Evolutionary conservation across 2,329 filamentous ascomycete species (phyloP).

Genomic region (Peltaster fructicola): DNA sequence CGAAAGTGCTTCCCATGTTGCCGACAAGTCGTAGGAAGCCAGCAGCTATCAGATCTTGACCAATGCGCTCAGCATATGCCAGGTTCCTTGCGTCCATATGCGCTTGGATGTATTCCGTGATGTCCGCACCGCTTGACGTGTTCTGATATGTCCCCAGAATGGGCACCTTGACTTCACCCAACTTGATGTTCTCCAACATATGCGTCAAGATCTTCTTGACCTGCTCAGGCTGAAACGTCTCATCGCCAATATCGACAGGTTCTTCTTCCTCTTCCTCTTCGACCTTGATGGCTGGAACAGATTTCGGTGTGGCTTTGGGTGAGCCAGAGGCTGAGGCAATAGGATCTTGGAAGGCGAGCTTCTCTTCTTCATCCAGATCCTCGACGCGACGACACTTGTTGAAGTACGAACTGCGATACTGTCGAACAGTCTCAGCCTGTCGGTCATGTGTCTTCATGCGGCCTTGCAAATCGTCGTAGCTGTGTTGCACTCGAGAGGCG

Average conservation of each 20-base stretch:
- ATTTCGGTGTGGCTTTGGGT: slow-evolving; percentile 31
- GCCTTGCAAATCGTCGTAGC: slow-evolving; percentile 79
- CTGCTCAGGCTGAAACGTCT: slow-evolving; percentile 67
- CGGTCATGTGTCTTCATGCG: slow-evolving; percentile 87
- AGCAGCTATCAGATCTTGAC: slow-evolving; percentile 73
- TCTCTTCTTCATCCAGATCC: slow-evolving; percentile 95
- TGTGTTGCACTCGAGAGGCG: slow-evolving; percentile 76
- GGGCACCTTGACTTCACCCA: slow-evolving; percentile 84
- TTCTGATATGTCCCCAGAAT: slow-evolving; percentile 92
- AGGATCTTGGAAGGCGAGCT: slow-evolving; percentile 87
- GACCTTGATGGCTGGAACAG: slow-evolving; percentile 75
- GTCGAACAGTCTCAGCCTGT: slow-evolving; percentile 78
- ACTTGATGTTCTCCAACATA: slow-evolving; percentile 70
- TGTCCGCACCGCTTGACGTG: slow-evolving; percentile 77
- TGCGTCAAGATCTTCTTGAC: slow-evolving; percentile 78
- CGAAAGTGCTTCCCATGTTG: slow-evolving; percentile 87
- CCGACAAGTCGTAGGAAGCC: slow-evolving; percentile 83
- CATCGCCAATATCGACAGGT: slow-evolving; percentile 76
- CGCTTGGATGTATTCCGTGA: slow-evolving; percentile 86
- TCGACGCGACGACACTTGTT: slow-evolving; percentile 96
- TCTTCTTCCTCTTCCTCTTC: slow-evolving; percentile 52
- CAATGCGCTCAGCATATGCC: slow-evolving; percentile 83
- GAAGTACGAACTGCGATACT: slow-evolving; percentile 90
- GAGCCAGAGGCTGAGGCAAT: slow-evolving; percentile 30
- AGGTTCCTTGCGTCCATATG: slow-evolving; percentile 70